phyloP scores from a whole-genome alignment of 148 eudicot genomes.

The Beta vulgaris region DNA sequence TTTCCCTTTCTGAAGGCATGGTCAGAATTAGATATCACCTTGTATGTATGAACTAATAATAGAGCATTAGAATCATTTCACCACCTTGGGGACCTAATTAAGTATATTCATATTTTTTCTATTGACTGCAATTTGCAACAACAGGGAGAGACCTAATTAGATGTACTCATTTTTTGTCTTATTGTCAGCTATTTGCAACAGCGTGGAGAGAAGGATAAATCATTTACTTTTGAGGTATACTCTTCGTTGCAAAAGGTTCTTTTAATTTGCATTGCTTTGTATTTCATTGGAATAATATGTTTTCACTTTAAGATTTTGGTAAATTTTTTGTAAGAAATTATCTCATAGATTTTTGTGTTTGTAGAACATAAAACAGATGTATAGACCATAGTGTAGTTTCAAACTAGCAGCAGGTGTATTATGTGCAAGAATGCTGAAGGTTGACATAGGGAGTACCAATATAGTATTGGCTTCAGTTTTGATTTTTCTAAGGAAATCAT shows the following conservation, averaged over 20 bases:
- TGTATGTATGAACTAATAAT: no score
- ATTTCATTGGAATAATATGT: background rate
- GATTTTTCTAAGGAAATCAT: background rate
- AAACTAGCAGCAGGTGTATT: background rate
- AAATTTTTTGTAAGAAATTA: background rate
- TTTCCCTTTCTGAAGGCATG: background rate
- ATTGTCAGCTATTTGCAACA: slow-evolving; percentile 83
- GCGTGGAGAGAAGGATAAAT: slow-evolving; percentile 70
- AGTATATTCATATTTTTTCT: background rate
- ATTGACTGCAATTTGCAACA: background rate
- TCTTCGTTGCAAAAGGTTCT: background rate
- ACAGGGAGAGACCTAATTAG: background rate
- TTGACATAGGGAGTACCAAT: background rate
- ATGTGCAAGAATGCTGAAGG: background rate
- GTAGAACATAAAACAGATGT: background rate
- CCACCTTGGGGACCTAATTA: background rate
- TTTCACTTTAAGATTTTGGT: background rate
- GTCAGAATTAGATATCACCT: no score
- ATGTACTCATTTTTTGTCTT: slow-evolving; percentile 15
- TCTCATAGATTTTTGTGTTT: no score
- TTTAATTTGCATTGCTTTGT: background rate
- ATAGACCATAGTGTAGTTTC: background rate
- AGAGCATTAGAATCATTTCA: background rate
- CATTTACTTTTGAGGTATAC: slow-evolving; percentile 89
- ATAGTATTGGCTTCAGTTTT: no score